Evolutionary conservation across 345 rosid genomes (phyloP).

Genomic region (Citrus maxima): DNA sequence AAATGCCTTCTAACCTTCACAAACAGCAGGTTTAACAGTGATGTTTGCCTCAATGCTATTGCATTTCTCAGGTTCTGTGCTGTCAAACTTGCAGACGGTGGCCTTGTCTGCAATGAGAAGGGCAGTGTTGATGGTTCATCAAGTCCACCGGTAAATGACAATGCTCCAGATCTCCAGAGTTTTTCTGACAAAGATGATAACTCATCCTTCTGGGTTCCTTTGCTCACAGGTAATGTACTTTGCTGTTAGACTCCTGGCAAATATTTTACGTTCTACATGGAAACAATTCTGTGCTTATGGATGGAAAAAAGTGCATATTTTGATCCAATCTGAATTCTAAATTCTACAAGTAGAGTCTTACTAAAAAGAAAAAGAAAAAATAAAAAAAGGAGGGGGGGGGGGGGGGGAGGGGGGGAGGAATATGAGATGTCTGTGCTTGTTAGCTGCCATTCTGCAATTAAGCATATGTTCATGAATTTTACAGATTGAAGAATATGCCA

Average conservation of each 20-base stretch:
- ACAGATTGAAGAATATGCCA: not conserved
- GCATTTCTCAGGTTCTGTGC: conserved; percentile 97
- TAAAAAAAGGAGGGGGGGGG: rapidly evolving
- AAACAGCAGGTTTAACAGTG: conserved; percentile 76
- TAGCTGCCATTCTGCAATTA: not conserved
- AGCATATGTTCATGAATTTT: not conserved
- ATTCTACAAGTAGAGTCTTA: not conserved
- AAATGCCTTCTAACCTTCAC: conserved; percentile 92
- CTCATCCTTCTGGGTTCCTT: conserved; percentile 87
- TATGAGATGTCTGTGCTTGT: not conserved
- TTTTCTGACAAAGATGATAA: conserved; percentile 63
- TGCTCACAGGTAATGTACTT: conserved; percentile 69
- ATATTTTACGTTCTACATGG: not conserved
- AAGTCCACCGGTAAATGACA: conserved; percentile 24
- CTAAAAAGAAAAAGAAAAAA: too few relatives aligned
- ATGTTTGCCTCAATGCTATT: conserved; percentile 93
- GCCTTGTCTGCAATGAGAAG: conserved; percentile 66
- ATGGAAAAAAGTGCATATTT: not conserved
- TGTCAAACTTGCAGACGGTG: conserved; percentile 89
- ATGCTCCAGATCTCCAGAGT: conserved; percentile 32
- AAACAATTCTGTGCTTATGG: not conserved
- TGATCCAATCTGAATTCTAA: not conserved
- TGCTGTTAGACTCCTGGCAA: not conserved
- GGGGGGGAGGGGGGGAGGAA: not conserved
- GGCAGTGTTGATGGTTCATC: conserved; percentile 38